Base-by-base conservation (phyloP, 306 rosid species). In the Trifolium fragiferum region DNA sequence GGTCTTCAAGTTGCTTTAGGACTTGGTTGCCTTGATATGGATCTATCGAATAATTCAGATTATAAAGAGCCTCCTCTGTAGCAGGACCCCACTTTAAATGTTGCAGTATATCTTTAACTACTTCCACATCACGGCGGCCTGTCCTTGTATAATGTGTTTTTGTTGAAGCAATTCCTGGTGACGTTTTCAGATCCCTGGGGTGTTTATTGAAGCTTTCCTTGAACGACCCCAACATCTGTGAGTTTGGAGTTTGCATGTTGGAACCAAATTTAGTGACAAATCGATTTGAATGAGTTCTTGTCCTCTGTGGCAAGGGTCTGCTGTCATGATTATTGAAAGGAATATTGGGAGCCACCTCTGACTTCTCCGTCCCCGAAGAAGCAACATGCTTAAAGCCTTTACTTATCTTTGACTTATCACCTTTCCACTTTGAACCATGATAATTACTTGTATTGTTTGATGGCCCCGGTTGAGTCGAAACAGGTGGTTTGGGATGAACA, bases 11-110 rank as follows among this genome's bases (percentile, higher is more conserved):
- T 76, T 85, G 91, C 89, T 91, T 93, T 35, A 93, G 82, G 64
- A 93, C 79, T 87, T 93, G 98, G 81, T 93, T 93, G 15, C 94
- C 98, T 71, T 88, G 97, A 79, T 80, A 93, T 25, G 93, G 91
- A 79, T 93, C 96, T 75, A 91, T 64, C 61, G 86, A 77, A 78
- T 54, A 82, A 40, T 83, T 86, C 51, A 93, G 86, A 79, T 83
- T 85, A 60, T 70, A 71, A 27, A 93, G 91, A 73, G 96, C 90
- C 69, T 85, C 87, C 85, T 57, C 62, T 21, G 62, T 57, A 57
- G 62, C 62, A 21, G 62, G 62, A 57, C 62, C 62, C 62, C 62
- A 57, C 62, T 21, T 57, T 57, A 82, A 62, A 72, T 85, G 93
- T 62, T 70, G 62, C 62, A 57, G 8, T 21, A 57, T 57, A 23